Base-by-base conservation (phyloP, 768 basidiomycete species). In the Chalciporus sphaerocephalus region DNA sequence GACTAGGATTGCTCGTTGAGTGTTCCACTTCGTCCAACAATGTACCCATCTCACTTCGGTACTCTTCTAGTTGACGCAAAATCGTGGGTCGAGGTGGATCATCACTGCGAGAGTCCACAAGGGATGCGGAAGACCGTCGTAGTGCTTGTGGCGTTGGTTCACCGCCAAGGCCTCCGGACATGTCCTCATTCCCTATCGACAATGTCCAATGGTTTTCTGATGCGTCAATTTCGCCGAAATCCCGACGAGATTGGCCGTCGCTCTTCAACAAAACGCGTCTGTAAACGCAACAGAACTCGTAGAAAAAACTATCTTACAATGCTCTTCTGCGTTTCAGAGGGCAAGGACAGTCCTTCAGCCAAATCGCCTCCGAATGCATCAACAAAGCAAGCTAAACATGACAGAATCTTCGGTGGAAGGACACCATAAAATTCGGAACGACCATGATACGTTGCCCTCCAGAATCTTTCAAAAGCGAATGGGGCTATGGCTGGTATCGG, bases 361-460 rank as follows among this genome's bases (percentile, higher is more conserved):
- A 79, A 62, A 41, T 75, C 77, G 32, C 73, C 72, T 11, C 73
- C 78, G 38, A 67, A 76, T 12, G 72, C 70, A 39, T 74, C 73
- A 39, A 67, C 66, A 50, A 74, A 74, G 20, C 71, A 74, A 45
- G 65, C 64, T 30, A 84, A 60, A 34, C 71, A 74, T 10, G 63
- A 64, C 40, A 69, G 71, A 49, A 81, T 64, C 16, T 60, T 65
- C 6, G 60, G 54, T 0, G 81, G 78, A 46, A 76, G 74, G 15
- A 56, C 46, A 0, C 52, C 32, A 39, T 56, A 59, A 22, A 74
- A 69, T 24, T 72, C 64, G 21, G 60, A 59, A 27, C 56, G 65
- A n/a, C 62, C 63, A 25, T 78, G 73, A 54, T 79, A 83, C 3
- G 77, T 78, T 30, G 62, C 61, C n/a, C 69, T 69, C 83, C 83